Base-by-base conservation (phyloP, 306 rosid species). In the Fragaria iinumae region DNA sequence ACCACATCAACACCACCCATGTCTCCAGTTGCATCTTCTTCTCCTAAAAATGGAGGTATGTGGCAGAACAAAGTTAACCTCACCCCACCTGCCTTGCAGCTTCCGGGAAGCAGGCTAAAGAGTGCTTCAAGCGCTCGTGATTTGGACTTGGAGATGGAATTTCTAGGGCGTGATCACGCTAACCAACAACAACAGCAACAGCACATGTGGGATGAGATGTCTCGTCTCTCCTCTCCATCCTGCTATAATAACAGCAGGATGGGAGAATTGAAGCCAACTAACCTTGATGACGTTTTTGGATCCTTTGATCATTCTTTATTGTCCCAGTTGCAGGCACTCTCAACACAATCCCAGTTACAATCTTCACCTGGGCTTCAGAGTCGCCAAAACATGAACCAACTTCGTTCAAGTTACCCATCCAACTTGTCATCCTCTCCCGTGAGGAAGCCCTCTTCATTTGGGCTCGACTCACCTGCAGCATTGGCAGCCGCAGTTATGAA, bases 401-500 rank as follows among this genome's bases (percentile, higher is more conserved):
- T 91, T 34, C 97, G 99, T 0, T 86, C 92, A 17, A 91, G 96
- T 76, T 96, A 92, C 88, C 98, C 99, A 13, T 44, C 89, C 77
- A 91, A 84, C 74, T 69, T 91, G 43, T 81, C 98, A 23, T 92
- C 99, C 73, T 90, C 97, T 16, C 93, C 97, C 0, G 89, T 87
- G 82, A 88, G 96, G 67, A 95, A 86, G 78, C 82, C 96, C 55
- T 73, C 97, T 3, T 48, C 87, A 3, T 87, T 56, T 2, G 98
- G 97, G 69, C 88, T 87, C 18, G 98, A 95, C 56, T 90, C 98
- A 41, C 88, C 98, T 0, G 82, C 90, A 32, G 90, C 98, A 45
- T 88, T 90, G 83, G 97, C 98, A 2, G 97, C 97, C 3, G 99
- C 98, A 10, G 86, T 96, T 80, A 96, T 96, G 98, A 96, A 91